Conservation (phyloP, 1,284 basidiomycete genomes). For the Naganishia cerealis region DNA sequence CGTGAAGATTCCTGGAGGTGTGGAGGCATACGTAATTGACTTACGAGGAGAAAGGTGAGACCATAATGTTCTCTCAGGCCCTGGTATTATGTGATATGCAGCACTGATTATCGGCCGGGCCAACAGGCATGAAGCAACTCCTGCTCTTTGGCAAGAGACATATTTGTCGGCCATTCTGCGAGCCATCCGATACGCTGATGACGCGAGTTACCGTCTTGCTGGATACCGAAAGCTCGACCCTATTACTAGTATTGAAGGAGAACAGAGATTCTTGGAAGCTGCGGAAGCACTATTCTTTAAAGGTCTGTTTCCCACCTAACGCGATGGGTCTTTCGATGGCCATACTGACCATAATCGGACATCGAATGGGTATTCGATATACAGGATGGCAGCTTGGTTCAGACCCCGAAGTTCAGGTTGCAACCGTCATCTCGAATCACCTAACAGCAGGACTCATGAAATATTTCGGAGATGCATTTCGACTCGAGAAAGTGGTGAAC, state of each 20-base stretch:
- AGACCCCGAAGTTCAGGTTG: constrained; percentile 97
- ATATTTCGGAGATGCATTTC: constrained; percentile 89
- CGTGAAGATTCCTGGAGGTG: constrained; percentile 96
- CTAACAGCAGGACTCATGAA: constrained; percentile 92
- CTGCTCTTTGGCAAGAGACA: constrained; percentile 94
- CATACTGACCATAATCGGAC: not conserved
- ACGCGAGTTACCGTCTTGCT: constrained; percentile 84
- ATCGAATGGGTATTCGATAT: not conserved
- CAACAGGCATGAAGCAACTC: constrained; percentile 80
- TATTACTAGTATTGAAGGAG: constrained; percentile 83
- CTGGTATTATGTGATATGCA: constrained; percentile 7
- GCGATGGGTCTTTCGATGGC: not conserved
- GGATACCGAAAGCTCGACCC: constrained; percentile 95
- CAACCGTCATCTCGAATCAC: constrained; percentile 95
- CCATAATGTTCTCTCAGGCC: not conserved
- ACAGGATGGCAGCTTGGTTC: constrained; percentile 96
- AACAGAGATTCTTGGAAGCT: constrained; percentile 84
- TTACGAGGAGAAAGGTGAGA: constrained; percentile 81
- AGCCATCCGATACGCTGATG: constrained; percentile 91
- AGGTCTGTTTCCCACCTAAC: constrained; percentile 57
- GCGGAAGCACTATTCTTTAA: constrained; percentile 88
- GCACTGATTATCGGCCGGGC: not conserved
- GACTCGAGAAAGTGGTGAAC: constrained; percentile 86
- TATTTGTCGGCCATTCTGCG: constrained; percentile 90
- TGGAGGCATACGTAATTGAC: constrained; percentile 91